Conservation (phyloP, 2,329 filamentous ascomycete genomes). For the Tolypocladium ophioglossoides region DNA sequence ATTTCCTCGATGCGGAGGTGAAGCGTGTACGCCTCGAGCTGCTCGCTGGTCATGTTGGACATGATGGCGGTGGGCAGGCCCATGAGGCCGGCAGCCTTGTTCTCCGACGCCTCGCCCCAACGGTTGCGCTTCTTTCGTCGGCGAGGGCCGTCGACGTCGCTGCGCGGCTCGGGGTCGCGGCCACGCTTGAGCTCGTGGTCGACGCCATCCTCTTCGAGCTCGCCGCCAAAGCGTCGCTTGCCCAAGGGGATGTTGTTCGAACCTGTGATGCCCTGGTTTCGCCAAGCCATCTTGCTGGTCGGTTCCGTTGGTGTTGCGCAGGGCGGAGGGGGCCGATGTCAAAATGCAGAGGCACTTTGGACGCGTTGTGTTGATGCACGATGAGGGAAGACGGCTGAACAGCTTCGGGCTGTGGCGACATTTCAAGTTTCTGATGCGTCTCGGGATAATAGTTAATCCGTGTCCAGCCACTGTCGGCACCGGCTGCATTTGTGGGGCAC, state of each 20-base stretch:
- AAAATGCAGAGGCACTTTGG: not conserved
- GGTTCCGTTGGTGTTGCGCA: not conserved
- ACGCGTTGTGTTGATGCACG: not conserved
- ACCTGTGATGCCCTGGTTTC: conserved; percentile 78
- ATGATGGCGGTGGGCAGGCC: conserved; percentile 92
- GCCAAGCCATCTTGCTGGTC: conserved; percentile 50
- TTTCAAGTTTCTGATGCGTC: not conserved
- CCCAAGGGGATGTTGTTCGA: conserved; percentile 97
- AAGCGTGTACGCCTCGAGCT: conserved; percentile 92
- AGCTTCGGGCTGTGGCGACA: not conserved
- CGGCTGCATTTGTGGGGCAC: too few species aligned
- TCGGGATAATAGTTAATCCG: not conserved
- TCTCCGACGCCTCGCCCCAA: conserved; percentile 95
- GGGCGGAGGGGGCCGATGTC: not conserved
- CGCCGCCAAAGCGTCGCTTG: conserved; percentile 67
- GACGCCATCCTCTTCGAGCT: conserved; percentile 27
- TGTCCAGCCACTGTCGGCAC: too few species aligned
- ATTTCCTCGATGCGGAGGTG: conserved; percentile 98
- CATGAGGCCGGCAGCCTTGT: conserved; percentile 97
- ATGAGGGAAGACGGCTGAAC: too few species aligned
- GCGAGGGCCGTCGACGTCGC: conserved; percentile 63
- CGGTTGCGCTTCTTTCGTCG: conserved; percentile 97
- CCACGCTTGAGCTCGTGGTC: conserved; percentile 66
- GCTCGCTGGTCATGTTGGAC: conserved; percentile 96
- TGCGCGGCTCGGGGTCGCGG: conserved; percentile 75